Percentiles rank a stretch among this genome's conserved stretches.
These are phyloP conservation scores for Nakazawaea ambrosiae DNA, from an alignment of 805 yeast species.

Conservation along the genomic window DNA sequence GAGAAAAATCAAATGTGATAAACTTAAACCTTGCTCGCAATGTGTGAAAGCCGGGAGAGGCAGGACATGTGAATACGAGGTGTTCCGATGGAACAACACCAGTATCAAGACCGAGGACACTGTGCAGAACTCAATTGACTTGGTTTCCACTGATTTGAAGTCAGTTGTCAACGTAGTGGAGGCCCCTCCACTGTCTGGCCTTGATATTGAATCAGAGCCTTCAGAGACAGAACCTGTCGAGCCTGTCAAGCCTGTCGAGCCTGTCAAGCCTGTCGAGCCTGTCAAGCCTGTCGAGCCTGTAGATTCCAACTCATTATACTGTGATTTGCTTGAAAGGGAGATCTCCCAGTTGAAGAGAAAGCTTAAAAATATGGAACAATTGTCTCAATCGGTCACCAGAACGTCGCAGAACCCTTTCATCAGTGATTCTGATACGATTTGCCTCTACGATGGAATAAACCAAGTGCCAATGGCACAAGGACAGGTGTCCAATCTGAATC, in stretches of 20 bases:
- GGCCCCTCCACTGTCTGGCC: too few relatives aligned
- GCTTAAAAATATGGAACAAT: neutral
- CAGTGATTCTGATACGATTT: constrained; percentile 27
- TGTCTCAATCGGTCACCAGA: too few relatives aligned
- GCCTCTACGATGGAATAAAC: constrained; percentile 33
- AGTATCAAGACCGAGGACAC: too few relatives aligned
- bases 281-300: neutral
- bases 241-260: neutral
- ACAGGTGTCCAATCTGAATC: constrained; percentile 41
- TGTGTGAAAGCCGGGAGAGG: neutral
- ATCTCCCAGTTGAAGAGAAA: neutral
- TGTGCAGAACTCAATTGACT: too few relatives aligned
- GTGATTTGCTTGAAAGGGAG: constrained; percentile 2
- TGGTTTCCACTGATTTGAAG: too few relatives aligned
- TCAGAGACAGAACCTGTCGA: too few relatives aligned
- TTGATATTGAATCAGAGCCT: too few relatives aligned
- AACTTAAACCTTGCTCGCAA: constrained; percentile 2
- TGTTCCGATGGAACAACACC: constrained; percentile 1
- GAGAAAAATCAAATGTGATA: constrained; percentile 6
- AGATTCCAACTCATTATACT: neutral
- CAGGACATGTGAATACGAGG: neutral
- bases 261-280: neutral
- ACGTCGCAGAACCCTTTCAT: too few relatives aligned
- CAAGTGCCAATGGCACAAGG: constrained; percentile 36
- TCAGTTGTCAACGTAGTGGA: too few relatives aligned